phyloP scores from a whole-genome alignment of 495 filamentous ascomycete species.

The Cercophora samala region DNA sequence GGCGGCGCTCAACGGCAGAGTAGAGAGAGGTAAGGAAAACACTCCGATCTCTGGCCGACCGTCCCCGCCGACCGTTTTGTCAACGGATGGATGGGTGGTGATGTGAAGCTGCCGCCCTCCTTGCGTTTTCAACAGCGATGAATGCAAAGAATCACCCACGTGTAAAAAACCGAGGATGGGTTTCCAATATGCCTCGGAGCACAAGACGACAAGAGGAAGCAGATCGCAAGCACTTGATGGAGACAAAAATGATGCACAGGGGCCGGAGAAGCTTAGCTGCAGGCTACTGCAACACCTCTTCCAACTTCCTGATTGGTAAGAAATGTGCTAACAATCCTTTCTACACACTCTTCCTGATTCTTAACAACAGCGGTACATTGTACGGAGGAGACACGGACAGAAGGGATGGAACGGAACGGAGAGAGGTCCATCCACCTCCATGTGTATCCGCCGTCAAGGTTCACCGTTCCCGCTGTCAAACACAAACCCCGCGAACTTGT shows the following conservation, averaged over 20 bases:
- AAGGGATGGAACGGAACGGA: not conserved
- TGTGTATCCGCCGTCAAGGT: not conserved
- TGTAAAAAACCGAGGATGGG: not conserved
- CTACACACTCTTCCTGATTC: not conserved
- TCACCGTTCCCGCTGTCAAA: not conserved
- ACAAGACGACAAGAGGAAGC: not conserved
- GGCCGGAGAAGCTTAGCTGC: slow-evolving; percentile 2
- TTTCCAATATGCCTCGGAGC: slow-evolving; percentile 3
- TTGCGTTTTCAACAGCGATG: not conserved
- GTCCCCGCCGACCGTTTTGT: not conserved
- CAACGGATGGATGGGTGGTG: not conserved
- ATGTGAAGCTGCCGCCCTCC: not conserved
- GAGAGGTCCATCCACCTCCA: not conserved
- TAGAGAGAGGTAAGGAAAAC: not conserved
- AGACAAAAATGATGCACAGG: not conserved
- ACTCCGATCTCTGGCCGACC: slow-evolving; percentile 1
- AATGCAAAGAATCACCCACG: not conserved
- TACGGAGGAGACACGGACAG: too few relatives aligned
- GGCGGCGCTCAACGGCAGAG: slow-evolving; percentile 4
- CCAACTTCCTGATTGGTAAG: slow-evolving; percentile 3
- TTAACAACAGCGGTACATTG: not conserved
- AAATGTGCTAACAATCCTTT: slow-evolving; percentile 6
- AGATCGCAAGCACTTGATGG: not conserved
- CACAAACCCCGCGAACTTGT: not conserved
- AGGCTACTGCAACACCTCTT: not conserved